Base-by-base conservation (phyloP, 371 early-diverging fungal species). In the Choanephora cucurbitarum region DNA sequence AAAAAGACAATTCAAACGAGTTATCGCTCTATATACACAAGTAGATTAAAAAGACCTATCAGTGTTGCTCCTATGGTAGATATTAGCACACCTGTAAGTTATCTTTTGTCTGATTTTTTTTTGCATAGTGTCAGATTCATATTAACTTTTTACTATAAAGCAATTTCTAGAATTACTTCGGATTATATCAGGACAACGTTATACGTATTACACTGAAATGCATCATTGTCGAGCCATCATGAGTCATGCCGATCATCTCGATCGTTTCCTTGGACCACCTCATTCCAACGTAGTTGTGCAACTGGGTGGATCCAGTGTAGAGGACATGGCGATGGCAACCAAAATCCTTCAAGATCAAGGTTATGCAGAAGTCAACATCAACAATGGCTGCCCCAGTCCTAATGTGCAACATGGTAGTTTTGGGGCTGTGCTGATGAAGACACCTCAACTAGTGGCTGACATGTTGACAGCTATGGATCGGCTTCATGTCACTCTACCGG, bases 31-130 rank as follows among this genome's bases (percentile, higher is more conserved):
- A 28, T 28, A 37, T 11, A 37, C 10, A 14, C 37, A 13, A 13
- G 37, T 37, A 57, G 80, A 41, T 48, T 82, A 42, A 18, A 44
- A 5, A 55, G 63, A 19, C 77, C 82, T 6, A 83, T 87, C 23
- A 82, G 86, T 54, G 88, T 91, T 9, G 91, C 91, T 7, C 91
- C 91, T 9, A 91, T 91, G 91, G 76, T 90, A 3, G 89, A 90
- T 57, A 87, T 91, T 14, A 86, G 90, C 11, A 83, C 85, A 7
- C 83, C 87, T 13, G 85, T 79, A 77, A 66, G 66, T 32, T 32
- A 9, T 6, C 15, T 8, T 42, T 5, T 3, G 32, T 7, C 19
- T 42, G 21, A 31, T 15, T 22, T 47, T 32, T 37, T 22, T 44
- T 40, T 10, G n/a, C 44, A 23, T 33, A 19, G 47, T n/a, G 14